Conservation (phyloP, 148 eudicot genomes). For the Rhododendron kiyosumense region DNA sequence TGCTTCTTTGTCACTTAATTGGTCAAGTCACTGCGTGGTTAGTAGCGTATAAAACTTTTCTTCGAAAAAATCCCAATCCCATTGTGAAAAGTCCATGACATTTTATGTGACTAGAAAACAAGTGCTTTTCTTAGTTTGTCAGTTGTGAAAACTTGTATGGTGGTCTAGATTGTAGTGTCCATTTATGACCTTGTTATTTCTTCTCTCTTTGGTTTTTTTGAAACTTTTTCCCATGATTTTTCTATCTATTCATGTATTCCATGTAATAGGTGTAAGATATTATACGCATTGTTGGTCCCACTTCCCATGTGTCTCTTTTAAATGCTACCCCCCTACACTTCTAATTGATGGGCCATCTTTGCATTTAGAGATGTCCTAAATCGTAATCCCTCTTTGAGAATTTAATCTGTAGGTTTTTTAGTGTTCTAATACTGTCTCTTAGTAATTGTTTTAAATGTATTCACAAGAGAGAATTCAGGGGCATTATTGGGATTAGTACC, state of each 20-base stretch:
- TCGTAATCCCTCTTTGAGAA: background rate
- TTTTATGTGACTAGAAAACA: background rate
- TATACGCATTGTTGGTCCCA: background rate
- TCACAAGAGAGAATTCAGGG: background rate
- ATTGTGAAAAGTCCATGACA: background rate
- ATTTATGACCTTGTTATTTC: background rate
- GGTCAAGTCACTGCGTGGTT: background rate
- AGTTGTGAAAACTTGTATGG: background rate
- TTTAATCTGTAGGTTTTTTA: background rate
- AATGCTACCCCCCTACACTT: background rate
- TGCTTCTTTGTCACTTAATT: background rate
- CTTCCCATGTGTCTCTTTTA: background rate
- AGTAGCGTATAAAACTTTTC: background rate
- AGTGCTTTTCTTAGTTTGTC: background rate
- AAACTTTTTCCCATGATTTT: background rate
- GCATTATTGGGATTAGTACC: background rate
- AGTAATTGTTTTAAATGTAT: background rate
- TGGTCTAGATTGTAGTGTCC: background rate
- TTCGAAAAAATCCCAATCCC: background rate
- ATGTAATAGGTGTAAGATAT: background rate
- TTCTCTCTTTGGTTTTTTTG: background rate
- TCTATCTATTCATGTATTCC: background rate
- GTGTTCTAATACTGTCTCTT: background rate
- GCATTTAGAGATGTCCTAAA: background rate
- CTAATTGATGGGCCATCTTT: background rate